A percentile compares a stretch with the other conserved stretches of the same genome.
Evolutionary conservation across 2,329 filamentous ascomycete genomes (phyloP).

Genomic region (Botrytis galanthina): DNA sequence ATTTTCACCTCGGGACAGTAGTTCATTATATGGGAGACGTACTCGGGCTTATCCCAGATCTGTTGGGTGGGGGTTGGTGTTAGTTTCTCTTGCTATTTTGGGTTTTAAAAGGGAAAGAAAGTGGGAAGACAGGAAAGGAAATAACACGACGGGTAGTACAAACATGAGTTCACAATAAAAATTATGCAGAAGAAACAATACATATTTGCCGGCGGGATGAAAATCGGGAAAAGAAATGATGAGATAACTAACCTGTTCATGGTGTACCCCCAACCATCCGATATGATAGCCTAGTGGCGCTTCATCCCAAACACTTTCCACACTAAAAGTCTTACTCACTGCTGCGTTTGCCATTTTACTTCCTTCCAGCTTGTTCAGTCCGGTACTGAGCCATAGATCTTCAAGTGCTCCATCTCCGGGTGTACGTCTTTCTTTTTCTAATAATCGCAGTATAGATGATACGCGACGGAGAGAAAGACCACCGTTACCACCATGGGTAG

Average conservation of each 20-base stretch:
- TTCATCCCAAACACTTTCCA: slow-evolving; percentile 50
- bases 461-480: slow-evolving; percentile 54
- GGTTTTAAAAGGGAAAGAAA: too few species aligned
- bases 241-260: slow-evolving; percentile 17
- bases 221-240: too few species aligned
- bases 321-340: slow-evolving; percentile 45
- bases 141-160: not conserved
- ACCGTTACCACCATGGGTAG: slow-evolving; percentile 49
- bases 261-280: slow-evolving; percentile 43
- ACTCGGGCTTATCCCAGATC: slow-evolving; percentile 48
- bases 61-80: slow-evolving; percentile 34
- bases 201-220: not conserved
- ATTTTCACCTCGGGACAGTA: slow-evolving; percentile 57
- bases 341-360: slow-evolving; percentile 46
- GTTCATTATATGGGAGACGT: slow-evolving; percentile 49
- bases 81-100: not conserved
- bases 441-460: slow-evolving; percentile 48
- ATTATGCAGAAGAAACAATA: not conserved
- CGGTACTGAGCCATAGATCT: slow-evolving; percentile 55
- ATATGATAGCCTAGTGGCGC: slow-evolving; percentile 56
- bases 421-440: slow-evolving; percentile 50
- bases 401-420: slow-evolving; percentile 50
- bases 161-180: not conserved
- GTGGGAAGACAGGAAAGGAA: too few species aligned
- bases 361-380: slow-evolving; percentile 48